These are phyloP conservation scores for Phytophthora fragariaefolia DNA, from an alignment of 352 stramenopile genomes.

Conservation along the genomic window DNA sequence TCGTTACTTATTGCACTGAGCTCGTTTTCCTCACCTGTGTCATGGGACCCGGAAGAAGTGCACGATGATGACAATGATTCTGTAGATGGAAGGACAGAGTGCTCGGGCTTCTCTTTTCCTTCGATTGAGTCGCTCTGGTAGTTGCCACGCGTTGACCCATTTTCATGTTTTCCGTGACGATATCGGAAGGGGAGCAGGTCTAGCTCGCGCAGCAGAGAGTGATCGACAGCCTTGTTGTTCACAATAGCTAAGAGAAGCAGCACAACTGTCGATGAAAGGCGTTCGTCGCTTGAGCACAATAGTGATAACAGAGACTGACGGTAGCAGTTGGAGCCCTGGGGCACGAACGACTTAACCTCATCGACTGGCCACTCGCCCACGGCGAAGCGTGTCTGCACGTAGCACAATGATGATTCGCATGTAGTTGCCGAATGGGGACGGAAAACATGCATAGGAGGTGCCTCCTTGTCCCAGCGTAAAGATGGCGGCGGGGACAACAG, in stretches of 20 bases:
- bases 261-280: constrained; percentile 63
- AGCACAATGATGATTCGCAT: constrained; percentile 76
- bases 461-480: constrained; percentile 40
- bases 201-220: constrained; percentile 67
- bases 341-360: constrained; percentile 68
- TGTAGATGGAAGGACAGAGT: constrained; percentile 17
- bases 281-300: constrained; percentile 66
- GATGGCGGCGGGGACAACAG: constrained; percentile 23
- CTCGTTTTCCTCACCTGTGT: constrained; percentile 20
- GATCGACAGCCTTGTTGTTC: constrained; percentile 69
- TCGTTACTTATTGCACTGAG: not conserved
- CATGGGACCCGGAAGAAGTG: constrained; percentile 31
- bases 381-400: constrained; percentile 78
- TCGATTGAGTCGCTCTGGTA: not conserved
- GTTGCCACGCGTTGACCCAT: not conserved
- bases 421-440: constrained; percentile 54
- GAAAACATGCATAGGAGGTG: constrained; percentile 54
- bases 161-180: constrained; percentile 32
- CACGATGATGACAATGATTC: constrained; percentile 36
- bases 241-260: constrained; percentile 69
- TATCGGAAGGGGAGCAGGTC: constrained; percentile 63
- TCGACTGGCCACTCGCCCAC: constrained; percentile 82
- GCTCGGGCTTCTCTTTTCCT: constrained; percentile 12
- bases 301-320: constrained; percentile 69
- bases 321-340: constrained; percentile 56